A percentile compares a stretch with the other conserved stretches of the same genome.
Evolutionary conservation across 352 stramenopile species (phyloP).

Genomic region (Globisporangium iwayamae): DNA sequence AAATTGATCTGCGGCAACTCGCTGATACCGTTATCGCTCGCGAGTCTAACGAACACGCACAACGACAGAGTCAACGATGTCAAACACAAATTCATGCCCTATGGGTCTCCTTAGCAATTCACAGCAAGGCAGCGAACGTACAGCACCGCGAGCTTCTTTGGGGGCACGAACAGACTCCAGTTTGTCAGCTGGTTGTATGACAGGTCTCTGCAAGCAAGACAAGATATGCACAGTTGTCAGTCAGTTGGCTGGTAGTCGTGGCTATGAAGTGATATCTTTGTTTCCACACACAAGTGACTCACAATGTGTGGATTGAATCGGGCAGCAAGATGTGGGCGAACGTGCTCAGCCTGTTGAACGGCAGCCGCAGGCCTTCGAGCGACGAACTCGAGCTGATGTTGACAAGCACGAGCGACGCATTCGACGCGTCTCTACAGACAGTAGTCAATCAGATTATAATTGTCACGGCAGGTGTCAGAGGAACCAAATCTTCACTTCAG

Average conservation of each 20-base stretch:
- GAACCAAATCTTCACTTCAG: background rate
- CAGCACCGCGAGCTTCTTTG: slow-evolving; percentile 11
- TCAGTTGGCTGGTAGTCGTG: background rate
- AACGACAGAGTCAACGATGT: background rate
- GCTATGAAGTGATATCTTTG: background rate
- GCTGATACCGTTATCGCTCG: slow-evolving; percentile 17
- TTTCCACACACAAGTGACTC: background rate
- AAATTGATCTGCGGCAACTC: slow-evolving; percentile 13
- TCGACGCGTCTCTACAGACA: slow-evolving; percentile 11
- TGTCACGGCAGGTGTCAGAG: too few relatives aligned
- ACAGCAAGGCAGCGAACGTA: background rate
- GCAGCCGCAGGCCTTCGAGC: slow-evolving; percentile 10
- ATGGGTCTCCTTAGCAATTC: background rate
- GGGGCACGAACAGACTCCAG: slow-evolving; percentile 2
- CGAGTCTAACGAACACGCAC: slow-evolving; percentile 2
- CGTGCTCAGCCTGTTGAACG: slow-evolving; percentile 14
- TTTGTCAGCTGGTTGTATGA: slow-evolving; percentile 14
- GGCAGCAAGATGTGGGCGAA: slow-evolving; percentile 9
- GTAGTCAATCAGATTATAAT: too few relatives aligned
- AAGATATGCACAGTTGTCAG: background rate
- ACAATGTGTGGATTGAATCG: slow-evolving; percentile 11
- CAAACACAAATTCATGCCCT: background rate
- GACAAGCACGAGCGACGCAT: slow-evolving; percentile 10
- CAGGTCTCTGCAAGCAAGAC: slow-evolving; percentile 9
- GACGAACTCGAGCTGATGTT: background rate